Evolutionary conservation across 2,329 filamentous ascomycete species (phyloP), one percentile per base, ranked within the genome.

Genomic region (Clarireedia paspali): DNA sequence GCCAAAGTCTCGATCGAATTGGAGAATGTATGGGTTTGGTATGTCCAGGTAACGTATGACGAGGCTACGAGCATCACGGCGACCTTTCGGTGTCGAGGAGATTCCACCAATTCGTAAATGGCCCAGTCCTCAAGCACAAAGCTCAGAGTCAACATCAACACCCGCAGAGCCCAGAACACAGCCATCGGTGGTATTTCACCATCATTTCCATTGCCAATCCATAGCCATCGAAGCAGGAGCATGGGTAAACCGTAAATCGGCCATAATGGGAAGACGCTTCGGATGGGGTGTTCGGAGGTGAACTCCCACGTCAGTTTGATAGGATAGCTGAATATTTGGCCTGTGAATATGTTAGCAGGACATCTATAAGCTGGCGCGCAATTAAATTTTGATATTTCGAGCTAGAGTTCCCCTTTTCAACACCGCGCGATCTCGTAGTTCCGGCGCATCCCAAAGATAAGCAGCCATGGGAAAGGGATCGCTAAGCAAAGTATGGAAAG

Each of bases 121-220:
- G 94, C 94, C 92, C 94, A 97, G 75, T 99, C 94, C 73, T 96
- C 91, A 60, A 99, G 80, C 54, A 99, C 91, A 71, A 99, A 96
- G 76, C 91, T 96, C 69, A 95, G 77, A 52, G 90, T 75, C 74
- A 97, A 96, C 91, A 99, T 97, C 69, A 95, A 79, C 50, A 89
- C 79, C 55, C 94, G 84, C 66, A 97, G 75, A 4, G 87, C 85
- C 82, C 92, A 96, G 76, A 96, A 99, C 50, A 96, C 88, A 47
- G 87, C 81, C 61, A 87, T 82, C n/a, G 94, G 90, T 24, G 90
- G 84, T 24, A 91, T 88, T 57, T 88, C 83, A 64, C 82, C 84
- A 67, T 88, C 85, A 53, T 84, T 76, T 45, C 88, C 89, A 57
- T 90, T 87, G 55, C 91, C 92, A 64, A 89, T 85, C 85, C 90